phyloP scores from a whole-genome alignment of 805 yeast genomes.

The Hagleromyces aurorensis region DNA sequence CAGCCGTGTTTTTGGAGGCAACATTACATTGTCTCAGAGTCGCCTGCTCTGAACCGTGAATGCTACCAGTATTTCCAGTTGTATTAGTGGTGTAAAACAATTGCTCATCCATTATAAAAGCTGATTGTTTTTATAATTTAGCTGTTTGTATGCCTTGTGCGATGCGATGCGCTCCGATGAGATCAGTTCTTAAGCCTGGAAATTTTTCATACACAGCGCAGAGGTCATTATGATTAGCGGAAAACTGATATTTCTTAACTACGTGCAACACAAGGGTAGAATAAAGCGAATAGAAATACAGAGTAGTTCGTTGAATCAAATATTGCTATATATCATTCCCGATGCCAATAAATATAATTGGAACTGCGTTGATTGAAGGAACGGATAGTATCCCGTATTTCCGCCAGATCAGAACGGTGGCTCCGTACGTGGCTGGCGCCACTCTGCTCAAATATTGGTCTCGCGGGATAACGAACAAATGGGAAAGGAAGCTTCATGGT shows the following conservation, averaged over 20 bases:
- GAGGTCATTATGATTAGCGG: conserved; percentile 2
- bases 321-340: no score
- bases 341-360: conserved; percentile 83
- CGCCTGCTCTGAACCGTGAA: conserved; percentile 27
- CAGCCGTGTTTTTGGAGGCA: conserved; percentile 42
- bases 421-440: conserved; percentile 44
- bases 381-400: conserved; percentile 70
- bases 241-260: not conserved
- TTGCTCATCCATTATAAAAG: conserved; percentile 26
- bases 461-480: conserved; percentile 73
- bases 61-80: conserved; percentile 23
- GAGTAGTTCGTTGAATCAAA: conserved; percentile 3
- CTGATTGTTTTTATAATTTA: no score
- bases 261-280: not conserved
- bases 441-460: conserved; percentile 61
- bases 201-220: conserved; percentile 2
- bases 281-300: not conserved
- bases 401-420: conserved; percentile 46
- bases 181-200: conserved; percentile 13
- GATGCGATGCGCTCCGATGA: conserved; percentile 15
- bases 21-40: conserved; percentile 35
- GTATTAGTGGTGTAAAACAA: conserved; percentile 25
- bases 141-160: no score
- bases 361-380: conserved; percentile 65
- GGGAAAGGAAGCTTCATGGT: conserved; percentile 92